Conservation (phyloP, 2,329 filamentous ascomycete species). For the Fusarium chuoi region DNA sequence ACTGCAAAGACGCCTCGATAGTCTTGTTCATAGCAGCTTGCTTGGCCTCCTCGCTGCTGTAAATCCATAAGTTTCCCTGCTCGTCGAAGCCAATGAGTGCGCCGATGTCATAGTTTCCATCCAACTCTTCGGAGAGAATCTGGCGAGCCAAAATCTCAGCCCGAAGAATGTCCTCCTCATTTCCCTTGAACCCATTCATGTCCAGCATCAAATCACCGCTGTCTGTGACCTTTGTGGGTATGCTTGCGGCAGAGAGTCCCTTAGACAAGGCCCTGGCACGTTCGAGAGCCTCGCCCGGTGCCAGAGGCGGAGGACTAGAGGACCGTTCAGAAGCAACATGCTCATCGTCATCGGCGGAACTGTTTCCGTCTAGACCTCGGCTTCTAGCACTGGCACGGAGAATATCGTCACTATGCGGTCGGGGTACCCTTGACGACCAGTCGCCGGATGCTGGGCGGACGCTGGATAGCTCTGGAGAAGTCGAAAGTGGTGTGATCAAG, state of each 20-base stretch:
- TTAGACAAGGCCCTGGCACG: slow-evolving; percentile 87
- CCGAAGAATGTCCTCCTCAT: slow-evolving; percentile 88
- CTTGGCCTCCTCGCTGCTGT: slow-evolving; percentile 96
- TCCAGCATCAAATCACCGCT: slow-evolving; percentile 96
- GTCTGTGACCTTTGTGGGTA: slow-evolving; percentile 91
- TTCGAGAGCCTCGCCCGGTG: slow-evolving; percentile 79
- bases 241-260: slow-evolving; percentile 89
- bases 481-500: slow-evolving; percentile 63
- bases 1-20: slow-evolving; percentile 61
- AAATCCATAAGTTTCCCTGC: slow-evolving; percentile 98
- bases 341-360: slow-evolving; percentile 52
- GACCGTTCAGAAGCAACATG: slow-evolving; percentile 66
- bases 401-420: slow-evolving; percentile 66
- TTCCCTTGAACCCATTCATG: slow-evolving; percentile 96
- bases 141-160: slow-evolving; percentile 94
- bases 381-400: slow-evolving; percentile 59
- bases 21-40: slow-evolving; percentile 80
- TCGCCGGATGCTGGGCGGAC: slow-evolving; percentile 61
- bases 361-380: slow-evolving; percentile 49
- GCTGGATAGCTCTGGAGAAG: slow-evolving; percentile 61
- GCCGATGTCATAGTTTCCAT: slow-evolving; percentile 96
- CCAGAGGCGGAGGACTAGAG: slow-evolving; percentile 79
- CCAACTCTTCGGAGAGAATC: slow-evolving; percentile 90
- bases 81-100: slow-evolving; percentile 95
- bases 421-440: slow-evolving; percentile 57